These are phyloP conservation scores for Acer campestre DNA, from an alignment of 345 rosid genomes.

Conservation along the genomic window DNA sequence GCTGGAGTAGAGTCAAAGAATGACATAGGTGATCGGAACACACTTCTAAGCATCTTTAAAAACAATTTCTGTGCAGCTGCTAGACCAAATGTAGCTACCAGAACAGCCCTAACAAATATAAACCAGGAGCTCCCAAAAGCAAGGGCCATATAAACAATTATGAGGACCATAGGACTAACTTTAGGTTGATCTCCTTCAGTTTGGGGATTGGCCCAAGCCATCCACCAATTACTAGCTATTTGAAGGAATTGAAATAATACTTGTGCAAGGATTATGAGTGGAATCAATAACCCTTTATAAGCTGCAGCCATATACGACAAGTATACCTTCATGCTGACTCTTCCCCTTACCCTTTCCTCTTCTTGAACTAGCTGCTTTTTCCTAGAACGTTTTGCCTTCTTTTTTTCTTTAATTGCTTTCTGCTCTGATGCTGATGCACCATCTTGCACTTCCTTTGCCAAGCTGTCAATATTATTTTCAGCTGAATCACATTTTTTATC, in stretches of 20 bases:
- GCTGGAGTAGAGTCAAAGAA: conserved; percentile 99
- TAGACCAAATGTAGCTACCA: conserved; percentile 97
- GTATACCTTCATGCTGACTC: conserved; percentile 97
- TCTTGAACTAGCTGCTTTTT: conserved; percentile 98
- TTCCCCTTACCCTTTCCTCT: conserved; percentile 97
- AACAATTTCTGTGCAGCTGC: conserved; percentile 97
- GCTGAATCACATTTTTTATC: conserved; percentile 54
- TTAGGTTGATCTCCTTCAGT: conserved; percentile 88
- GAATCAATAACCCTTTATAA: conserved; percentile 87
- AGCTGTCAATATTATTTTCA: conserved; percentile 61
- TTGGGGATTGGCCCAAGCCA: conserved; percentile 99
- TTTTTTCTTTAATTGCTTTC: conserved; percentile 80
- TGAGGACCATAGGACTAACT: conserved; percentile 81
- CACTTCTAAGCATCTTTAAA: conserved; percentile 89
- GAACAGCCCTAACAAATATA: conserved; percentile 92
- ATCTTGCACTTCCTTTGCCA: conserved; percentile 90
- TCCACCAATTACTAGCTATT: conserved; percentile 99
- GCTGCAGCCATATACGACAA: conserved; percentile 98
- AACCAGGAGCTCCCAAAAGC: conserved; percentile 99
- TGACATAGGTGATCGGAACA: conserved; percentile 96
- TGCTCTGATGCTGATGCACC: conserved; percentile 75
- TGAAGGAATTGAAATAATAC: conserved; percentile 92
- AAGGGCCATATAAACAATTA: conserved; percentile 88
- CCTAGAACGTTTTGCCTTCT: conserved; percentile 84
- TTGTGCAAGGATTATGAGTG: conserved; percentile 89